phyloP scores from a whole-genome alignment of 345 rosid genomes.

The Acer campestre region DNA sequence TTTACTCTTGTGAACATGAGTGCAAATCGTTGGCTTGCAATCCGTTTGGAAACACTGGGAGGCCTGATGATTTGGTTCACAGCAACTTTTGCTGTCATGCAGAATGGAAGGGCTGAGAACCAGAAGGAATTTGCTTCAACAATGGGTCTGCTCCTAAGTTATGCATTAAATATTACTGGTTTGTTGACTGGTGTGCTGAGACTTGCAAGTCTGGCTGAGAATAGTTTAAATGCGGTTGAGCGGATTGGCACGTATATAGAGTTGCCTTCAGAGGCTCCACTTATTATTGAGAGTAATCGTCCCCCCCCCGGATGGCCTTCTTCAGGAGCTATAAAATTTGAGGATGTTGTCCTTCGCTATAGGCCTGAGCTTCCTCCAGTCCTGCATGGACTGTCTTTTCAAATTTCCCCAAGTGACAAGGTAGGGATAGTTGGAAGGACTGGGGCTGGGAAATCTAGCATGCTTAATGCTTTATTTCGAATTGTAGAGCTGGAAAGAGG shows the following conservation, averaged over 20 bases:
- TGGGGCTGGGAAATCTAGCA: constrained; percentile 99
- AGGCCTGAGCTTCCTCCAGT: constrained; percentile 96
- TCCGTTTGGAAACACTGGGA: constrained; percentile 89
- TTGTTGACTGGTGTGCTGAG: constrained; percentile 86
- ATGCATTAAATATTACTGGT: constrained; percentile 87
- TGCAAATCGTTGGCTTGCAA: constrained; percentile 97
- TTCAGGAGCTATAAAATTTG: constrained; percentile 88
- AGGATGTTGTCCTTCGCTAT: constrained; percentile 90
- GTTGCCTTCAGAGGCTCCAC: constrained; percentile 88
- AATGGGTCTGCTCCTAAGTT: constrained; percentile 97
- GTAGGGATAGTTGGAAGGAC: constrained; percentile 99
- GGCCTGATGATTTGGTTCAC: constrained; percentile 99
- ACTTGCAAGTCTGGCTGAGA: constrained; percentile 98
- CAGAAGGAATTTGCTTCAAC: constrained; percentile 94
- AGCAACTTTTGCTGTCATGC: constrained; percentile 98
- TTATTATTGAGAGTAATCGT: constrained; percentile 72
- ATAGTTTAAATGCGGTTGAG: constrained; percentile 95
- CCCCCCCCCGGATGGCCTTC: constrained; percentile 99
- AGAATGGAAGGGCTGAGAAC: constrained; percentile 83
- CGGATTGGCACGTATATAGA: constrained; percentile 88
- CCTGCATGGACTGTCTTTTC: constrained; percentile 79
- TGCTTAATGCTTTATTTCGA: constrained; percentile 91
- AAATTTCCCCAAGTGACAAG: constrained; percentile 86
- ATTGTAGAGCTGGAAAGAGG: constrained; percentile 95
- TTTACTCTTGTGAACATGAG: constrained; percentile 90